Conservation (phyloP, 202 grass and related monocot species). For the Carex arenaria region DNA sequence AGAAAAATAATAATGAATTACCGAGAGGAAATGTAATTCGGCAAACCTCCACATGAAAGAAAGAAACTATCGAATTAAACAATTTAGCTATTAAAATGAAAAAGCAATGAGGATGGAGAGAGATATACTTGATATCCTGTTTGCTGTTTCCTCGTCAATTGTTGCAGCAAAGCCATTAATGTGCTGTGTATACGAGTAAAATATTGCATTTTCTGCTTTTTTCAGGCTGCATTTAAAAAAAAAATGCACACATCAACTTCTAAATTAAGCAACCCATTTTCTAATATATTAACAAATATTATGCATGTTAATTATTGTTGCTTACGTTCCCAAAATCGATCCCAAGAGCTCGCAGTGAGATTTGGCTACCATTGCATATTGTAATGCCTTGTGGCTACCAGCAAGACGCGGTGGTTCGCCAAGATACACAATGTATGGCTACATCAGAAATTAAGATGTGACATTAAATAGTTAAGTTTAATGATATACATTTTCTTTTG, state of each 20-base stretch:
- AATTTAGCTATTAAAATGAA: background rate
- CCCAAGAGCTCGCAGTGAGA: slow-evolving; percentile 65
- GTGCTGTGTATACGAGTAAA: slow-evolving; percentile 79
- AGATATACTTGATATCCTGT: slow-evolving; percentile 44
- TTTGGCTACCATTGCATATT: slow-evolving; percentile 11
- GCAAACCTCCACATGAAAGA: too few relatives aligned
- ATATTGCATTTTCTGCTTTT: slow-evolving; percentile 53
- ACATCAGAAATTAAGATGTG: background rate
- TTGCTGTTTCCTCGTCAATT: slow-evolving; percentile 42
- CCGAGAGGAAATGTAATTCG: too few relatives aligned
- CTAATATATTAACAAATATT: background rate
- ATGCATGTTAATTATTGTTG: background rate
- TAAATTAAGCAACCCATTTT: too few relatives aligned
- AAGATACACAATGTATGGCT: slow-evolving; percentile 79
- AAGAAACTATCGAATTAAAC: background rate
- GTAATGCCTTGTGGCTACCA: slow-evolving; percentile 16
- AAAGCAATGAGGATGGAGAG: background rate
- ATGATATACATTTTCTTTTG: background rate
- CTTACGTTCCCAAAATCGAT: slow-evolving; percentile 57
- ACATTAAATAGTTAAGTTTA: background rate
- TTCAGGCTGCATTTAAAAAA: slow-evolving; percentile 50
- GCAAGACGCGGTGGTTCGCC: slow-evolving; percentile 34
- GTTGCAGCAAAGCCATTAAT: slow-evolving; percentile 86
- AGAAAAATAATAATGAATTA: background rate
- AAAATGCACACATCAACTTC: too few relatives aligned